Evolutionary conservation across 805 yeast genomes (phyloP).

Genomic region (Saccharomycopsis javanensis): DNA sequence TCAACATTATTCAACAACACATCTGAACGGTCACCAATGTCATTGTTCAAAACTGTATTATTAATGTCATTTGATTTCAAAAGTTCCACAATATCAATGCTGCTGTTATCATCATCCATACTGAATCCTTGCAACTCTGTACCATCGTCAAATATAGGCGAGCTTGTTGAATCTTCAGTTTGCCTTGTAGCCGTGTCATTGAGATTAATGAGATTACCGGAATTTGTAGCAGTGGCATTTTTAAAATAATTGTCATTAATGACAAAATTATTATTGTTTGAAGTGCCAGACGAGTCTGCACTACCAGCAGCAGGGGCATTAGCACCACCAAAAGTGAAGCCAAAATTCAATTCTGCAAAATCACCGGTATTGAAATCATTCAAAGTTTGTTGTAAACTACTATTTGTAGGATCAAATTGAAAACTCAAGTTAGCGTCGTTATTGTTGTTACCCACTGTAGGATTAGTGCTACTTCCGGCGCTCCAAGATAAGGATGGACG

Average conservation of each 20-base stretch:
- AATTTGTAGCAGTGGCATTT: not conserved
- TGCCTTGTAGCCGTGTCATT: not conserved
- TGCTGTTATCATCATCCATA: not conserved
- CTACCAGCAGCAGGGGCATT: not conserved
- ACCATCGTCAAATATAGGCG: not conserved
- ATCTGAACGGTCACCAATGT: not conserved
- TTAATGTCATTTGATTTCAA: not conserved
- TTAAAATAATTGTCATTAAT: not conserved
- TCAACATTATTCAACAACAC: not conserved
- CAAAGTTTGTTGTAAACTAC: not conserved
- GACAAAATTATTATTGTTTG: not conserved
- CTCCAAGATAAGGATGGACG: constrained; percentile 1
- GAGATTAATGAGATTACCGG: too few relatives aligned
- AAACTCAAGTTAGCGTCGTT: not conserved
- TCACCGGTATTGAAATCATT: constrained; percentile 1
- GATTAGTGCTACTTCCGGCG: not conserved
- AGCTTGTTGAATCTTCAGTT: not conserved
- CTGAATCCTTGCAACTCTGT: not conserved
- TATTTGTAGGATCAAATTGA: not conserved
- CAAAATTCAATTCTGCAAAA: not conserved
- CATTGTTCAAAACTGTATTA: not conserved
- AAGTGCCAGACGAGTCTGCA: not conserved
- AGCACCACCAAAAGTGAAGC: not conserved
- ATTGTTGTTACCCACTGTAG: not conserved
- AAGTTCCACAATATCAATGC: not conserved